These are phyloP conservation scores for Rhodomyrtus tomentosa DNA, from an alignment of 345 rosid species.

Conservation along the genomic window DNA sequence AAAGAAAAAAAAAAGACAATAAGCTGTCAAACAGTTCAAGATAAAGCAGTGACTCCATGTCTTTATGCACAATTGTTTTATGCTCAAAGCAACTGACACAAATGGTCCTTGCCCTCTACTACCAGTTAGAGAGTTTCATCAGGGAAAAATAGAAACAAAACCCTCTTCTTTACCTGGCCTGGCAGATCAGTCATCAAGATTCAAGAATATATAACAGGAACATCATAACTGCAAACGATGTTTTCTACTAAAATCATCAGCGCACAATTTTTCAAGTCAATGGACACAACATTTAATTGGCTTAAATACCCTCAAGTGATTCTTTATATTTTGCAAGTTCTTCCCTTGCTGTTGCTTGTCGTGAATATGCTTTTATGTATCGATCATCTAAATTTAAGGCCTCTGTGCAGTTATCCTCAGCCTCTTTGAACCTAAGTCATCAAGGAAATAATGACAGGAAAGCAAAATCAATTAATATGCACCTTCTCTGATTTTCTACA, in stretches of 20 bases:
- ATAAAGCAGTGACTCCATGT: not conserved
- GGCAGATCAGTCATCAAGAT: not conserved
- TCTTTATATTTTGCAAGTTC: conserved; percentile 66
- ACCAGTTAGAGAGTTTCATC: not conserved
- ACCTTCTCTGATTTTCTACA: not conserved
- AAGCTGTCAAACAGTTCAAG: not conserved
- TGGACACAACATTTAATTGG: not conserved
- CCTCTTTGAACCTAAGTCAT: conserved; percentile 53
- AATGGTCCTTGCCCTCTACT: not conserved
- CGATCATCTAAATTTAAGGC: conserved; percentile 84
- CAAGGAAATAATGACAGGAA: not conserved
- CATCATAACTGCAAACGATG: not conserved
- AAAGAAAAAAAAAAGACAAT: too few relatives aligned
- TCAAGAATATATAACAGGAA: not conserved
- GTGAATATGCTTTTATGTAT: conserved; percentile 81
- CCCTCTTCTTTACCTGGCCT: not conserved
- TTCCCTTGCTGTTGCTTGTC: conserved; percentile 83
- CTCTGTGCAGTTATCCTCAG: conserved; percentile 92
- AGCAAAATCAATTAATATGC: not conserved
- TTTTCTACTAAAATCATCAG: not conserved
- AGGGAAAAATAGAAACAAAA: not conserved
- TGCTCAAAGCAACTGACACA: not conserved
- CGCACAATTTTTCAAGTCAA: not conserved
- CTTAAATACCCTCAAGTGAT: conserved; percentile 58
- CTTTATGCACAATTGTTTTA: not conserved